These are phyloP conservation scores for Phytophthora sansomeana DNA, from an alignment of 352 stramenopile species.

Conservation along the genomic window DNA sequence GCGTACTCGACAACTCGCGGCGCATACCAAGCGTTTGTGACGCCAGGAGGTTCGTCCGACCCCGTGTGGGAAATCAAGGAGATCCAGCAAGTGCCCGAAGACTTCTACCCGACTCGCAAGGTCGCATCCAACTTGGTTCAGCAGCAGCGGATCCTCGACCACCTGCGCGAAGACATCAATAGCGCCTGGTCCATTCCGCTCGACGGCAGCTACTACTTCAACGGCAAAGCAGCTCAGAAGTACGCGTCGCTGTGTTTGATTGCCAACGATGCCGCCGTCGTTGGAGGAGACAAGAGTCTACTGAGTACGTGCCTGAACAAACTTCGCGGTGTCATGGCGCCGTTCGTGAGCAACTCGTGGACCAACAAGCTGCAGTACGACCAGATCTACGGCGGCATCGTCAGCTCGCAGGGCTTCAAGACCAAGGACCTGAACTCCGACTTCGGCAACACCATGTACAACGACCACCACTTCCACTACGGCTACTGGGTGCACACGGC, in stretches of 20 bases:
- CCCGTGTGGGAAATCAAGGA: conserved; percentile 61
- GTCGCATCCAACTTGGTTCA: conserved; percentile 34
- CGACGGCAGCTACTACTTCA: conserved; percentile 73
- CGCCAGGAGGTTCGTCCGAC: conserved; percentile 22
- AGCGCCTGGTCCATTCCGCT: conserved; percentile 53
- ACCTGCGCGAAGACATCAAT: conserved; percentile 54
- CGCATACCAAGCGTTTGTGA: conserved; percentile 51
- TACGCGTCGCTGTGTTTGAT: conserved; percentile 71
- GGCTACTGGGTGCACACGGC: conserved; percentile 69
- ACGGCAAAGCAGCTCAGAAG: conserved; percentile 68
- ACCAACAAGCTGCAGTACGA: conserved; percentile 65
- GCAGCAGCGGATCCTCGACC: conserved; percentile 51
- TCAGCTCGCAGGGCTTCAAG: conserved; percentile 61
- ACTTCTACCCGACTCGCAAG: conserved; percentile 60
- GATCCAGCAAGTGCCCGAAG: conserved; percentile 40
- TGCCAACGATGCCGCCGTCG: conserved; percentile 50
- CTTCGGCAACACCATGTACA: conserved; percentile 82
- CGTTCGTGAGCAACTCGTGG: conserved; percentile 61
- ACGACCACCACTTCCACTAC: conserved; percentile 85
- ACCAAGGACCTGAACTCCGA: conserved; percentile 66
- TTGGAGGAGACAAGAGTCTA: conserved; percentile 48
- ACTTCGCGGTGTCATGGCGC: conserved; percentile 46
- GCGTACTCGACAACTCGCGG: conserved; percentile 66
- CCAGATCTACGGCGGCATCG: conserved; percentile 57
- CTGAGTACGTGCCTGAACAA: conserved; percentile 52